Conservation (phyloP, 1,284 basidiomycete genomes). For the Microbotryum saponariae region DNA sequence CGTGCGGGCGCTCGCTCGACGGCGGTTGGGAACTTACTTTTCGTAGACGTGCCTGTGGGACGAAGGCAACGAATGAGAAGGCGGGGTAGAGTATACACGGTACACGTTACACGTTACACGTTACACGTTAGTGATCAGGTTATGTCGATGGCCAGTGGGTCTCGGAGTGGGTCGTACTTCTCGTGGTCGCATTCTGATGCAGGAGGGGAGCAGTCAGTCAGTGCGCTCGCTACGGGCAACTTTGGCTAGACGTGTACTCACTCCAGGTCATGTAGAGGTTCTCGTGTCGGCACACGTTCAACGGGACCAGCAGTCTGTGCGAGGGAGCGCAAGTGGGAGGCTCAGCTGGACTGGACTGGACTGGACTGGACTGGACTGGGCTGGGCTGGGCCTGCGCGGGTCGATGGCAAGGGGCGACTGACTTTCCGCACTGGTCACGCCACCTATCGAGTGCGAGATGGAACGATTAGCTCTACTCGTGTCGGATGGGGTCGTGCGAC, state of each 20-base stretch:
- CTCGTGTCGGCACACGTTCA: constrained; percentile 54
- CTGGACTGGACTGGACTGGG: too few species aligned
- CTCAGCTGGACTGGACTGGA: background rate
- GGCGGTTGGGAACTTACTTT: constrained; percentile 25
- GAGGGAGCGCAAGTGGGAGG: background rate
- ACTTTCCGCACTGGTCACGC: too few species aligned
- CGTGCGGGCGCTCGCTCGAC: background rate
- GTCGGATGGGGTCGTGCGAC: too few species aligned
- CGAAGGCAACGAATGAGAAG: background rate
- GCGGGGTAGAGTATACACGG: background rate
- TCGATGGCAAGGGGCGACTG: too few species aligned
- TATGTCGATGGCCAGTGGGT: background rate
- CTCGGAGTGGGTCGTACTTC: constrained; percentile 16
- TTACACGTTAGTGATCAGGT: background rate
- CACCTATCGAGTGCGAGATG: too few species aligned
- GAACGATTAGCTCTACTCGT: too few species aligned
- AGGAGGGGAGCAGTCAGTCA: background rate
- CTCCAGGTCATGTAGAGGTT: constrained; percentile 78
- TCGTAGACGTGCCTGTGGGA: constrained; percentile 34
- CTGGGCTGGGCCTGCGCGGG: background rate
- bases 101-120: too few species aligned
- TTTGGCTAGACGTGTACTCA: constrained; percentile 13
- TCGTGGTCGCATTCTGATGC: constrained; percentile 36
- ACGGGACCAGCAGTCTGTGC: constrained; percentile 31
- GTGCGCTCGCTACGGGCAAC: background rate